Evolutionary conservation across 2,329 filamentous ascomycete genomes (phyloP).

Genomic region (Rasamsonia emersonii): DNA sequence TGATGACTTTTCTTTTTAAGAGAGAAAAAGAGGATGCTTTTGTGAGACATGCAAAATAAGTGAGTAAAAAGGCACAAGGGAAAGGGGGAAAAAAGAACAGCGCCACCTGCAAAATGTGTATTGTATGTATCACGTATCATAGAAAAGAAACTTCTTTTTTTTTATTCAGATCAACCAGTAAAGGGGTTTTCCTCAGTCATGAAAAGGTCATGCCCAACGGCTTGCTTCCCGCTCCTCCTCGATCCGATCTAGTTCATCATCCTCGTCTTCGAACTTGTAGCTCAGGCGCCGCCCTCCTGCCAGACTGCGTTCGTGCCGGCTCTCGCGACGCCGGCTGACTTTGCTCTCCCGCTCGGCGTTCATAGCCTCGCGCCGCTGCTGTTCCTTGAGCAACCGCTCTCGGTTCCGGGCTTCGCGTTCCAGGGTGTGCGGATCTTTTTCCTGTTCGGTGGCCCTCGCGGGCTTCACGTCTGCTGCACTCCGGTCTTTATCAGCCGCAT

Average conservation of each 20-base stretch:
- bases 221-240: constrained; percentile 33
- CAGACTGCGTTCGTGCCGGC: constrained; percentile 22
- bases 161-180: too few species aligned
- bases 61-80: too few species aligned
- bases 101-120: too few species aligned
- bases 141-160: too few species aligned
- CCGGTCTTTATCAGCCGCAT: constrained; percentile 2
- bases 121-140: too few species aligned
- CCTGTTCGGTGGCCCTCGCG: constrained; percentile 15
- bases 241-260: constrained; percentile 26
- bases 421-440: constrained; percentile 62
- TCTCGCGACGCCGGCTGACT: constrained; percentile 24
- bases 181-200: too few species aligned
- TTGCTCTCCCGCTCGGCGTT: constrained; percentile 22
- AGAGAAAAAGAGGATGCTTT: too few species aligned
- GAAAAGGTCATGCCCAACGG: constrained; percentile 25
- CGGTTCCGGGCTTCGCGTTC: constrained; percentile 60
- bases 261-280: constrained; percentile 44
- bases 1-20: too few species aligned
- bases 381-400: constrained; percentile 57
- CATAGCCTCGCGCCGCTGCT: constrained; percentile 53
- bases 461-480: constrained; percentile 5
- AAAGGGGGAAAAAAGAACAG: too few species aligned
- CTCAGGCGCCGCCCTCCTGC: constrained; percentile 32
- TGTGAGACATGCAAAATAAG: too few species aligned